Conservation (phyloP, 352 stramenopile genomes). For the Proteromonas lacertae region DNA sequence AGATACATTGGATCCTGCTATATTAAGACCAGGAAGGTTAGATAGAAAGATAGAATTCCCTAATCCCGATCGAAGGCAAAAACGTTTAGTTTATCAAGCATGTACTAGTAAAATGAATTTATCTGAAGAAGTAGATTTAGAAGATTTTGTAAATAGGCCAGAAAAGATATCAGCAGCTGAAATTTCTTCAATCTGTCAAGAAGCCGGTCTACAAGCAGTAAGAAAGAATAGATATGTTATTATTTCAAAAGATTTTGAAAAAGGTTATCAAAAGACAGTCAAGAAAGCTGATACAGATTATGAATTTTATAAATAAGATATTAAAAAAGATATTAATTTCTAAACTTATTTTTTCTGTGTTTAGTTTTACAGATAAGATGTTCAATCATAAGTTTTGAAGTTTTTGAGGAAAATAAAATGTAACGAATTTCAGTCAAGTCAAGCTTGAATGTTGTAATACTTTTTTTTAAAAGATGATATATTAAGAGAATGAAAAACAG, state of each 20-base stretch:
- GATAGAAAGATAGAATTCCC: conserved; percentile 99
- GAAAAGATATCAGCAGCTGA: conserved; percentile 96
- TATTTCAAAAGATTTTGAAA: conserved; percentile 95
- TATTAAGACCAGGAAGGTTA: conserved; percentile 79
- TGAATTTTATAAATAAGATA: too few relatives aligned
- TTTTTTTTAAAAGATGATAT: too few relatives aligned
- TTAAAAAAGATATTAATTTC: conserved; percentile 7
- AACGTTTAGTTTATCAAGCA: conserved; percentile 97
- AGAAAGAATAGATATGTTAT: conserved; percentile 98
- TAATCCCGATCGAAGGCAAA: conserved; percentile 85
- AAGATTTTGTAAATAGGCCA: conserved; percentile 97
- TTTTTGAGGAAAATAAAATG: too few relatives aligned
- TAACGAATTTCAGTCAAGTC: too few relatives aligned
- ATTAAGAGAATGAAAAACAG: too few relatives aligned
- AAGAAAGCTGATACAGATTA: conserved; percentile 93
- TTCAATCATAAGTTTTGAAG: too few relatives aligned
- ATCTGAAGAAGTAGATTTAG: conserved; percentile 86
- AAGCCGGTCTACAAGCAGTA: conserved; percentile 91
- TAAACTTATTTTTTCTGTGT: too few relatives aligned
- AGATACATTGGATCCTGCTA: conserved; percentile 89
- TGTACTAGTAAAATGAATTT: conserved; percentile 98
- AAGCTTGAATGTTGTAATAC: too few relatives aligned
- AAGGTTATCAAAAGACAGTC: conserved; percentile 96
- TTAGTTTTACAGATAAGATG: too few relatives aligned
- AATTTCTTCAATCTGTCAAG: conserved; percentile 88